Conservation (phyloP, 305 asterid species). For the Fraxinus greggii region DNA sequence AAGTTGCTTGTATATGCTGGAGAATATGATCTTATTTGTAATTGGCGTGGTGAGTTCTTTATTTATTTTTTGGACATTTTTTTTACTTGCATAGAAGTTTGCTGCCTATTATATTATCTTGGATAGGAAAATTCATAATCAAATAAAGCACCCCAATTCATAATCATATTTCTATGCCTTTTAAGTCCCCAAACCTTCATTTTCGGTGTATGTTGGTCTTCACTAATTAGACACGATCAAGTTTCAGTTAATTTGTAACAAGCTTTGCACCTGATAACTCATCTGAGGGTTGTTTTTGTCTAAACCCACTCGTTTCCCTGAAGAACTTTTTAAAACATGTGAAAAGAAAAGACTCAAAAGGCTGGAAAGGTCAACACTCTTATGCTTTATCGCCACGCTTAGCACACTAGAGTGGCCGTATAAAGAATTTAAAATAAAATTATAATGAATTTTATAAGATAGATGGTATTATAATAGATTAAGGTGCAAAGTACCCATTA, state of each 20-base stretch:
- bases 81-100: background rate
- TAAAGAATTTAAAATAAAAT: background rate
- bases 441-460: background rate
- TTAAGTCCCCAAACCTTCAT: background rate
- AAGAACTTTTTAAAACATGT: background rate
- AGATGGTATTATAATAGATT: background rate
- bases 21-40: constrained; percentile 95
- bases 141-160: background rate
- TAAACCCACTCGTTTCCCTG: background rate
- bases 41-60: constrained; percentile 79
- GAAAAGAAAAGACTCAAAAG: background rate
- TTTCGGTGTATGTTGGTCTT: background rate
- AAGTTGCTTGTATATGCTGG: constrained; percentile 89
- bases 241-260: background rate
- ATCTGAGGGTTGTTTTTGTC: background rate
- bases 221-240: background rate
- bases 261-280: background rate
- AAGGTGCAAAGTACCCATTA: background rate
- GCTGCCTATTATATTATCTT: background rate
- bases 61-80: background rate
- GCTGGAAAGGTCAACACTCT: background rate
- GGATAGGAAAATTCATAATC: background rate
- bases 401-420: background rate
- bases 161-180: background rate
- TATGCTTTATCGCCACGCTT: background rate